These are phyloP conservation scores for Astrothelium subdiscretum DNA, from an alignment of 495 filamentous ascomycete genomes.

Conservation along the genomic window DNA sequence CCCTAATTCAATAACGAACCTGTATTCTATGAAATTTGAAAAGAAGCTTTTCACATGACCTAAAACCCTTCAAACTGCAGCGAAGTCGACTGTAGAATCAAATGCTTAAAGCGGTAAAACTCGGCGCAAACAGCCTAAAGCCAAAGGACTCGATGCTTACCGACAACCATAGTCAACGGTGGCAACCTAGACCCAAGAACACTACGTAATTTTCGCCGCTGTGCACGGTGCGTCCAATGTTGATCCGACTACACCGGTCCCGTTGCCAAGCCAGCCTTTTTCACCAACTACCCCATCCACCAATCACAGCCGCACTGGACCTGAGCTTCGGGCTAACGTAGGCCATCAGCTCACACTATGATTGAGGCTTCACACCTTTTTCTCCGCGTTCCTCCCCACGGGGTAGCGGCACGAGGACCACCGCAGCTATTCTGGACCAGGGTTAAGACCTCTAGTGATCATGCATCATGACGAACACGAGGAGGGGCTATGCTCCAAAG, in stretches of 20 bases:
- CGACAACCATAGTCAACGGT: no score
- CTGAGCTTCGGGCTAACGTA: background rate
- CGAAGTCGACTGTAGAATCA: no score
- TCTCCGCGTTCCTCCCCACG: background rate
- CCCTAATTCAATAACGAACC: background rate
- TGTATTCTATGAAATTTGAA: no score
- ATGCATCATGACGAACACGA: conserved; percentile 1
- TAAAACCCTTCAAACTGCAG: no score
- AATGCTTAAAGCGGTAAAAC: background rate
- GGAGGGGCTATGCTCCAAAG: background rate
- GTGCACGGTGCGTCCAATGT: no score
- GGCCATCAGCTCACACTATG: background rate
- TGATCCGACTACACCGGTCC: background rate
- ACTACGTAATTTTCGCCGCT: no score
- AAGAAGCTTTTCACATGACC: no score
- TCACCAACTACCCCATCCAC: no score
- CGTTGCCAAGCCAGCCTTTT: no score
- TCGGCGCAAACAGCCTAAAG: background rate
- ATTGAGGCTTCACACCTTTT: background rate
- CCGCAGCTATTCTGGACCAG: background rate
- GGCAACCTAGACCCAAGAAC: no score
- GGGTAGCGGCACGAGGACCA: background rate
- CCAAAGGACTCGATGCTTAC: background rate
- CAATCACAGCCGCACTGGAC: background rate
- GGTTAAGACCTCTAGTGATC: background rate